Base-by-base conservation (phyloP, 2,329 filamentous ascomycete genomes). In the Hansfordia pulvinata region DNA sequence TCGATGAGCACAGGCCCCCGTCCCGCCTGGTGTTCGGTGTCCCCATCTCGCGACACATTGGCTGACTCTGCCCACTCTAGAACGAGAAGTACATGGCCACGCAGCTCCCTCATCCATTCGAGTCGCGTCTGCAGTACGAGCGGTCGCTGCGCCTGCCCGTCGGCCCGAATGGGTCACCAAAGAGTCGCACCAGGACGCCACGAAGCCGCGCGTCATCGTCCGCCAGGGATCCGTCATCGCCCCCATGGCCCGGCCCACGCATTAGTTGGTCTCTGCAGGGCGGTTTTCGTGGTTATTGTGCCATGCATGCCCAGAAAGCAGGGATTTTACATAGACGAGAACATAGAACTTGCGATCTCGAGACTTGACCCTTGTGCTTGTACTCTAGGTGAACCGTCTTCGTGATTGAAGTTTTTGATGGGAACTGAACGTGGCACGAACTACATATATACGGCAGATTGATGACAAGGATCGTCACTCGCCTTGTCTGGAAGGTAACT, bases 141-240 rank as follows among this genome's bases (percentile, higher is more conserved):
- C 64, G 88, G 26, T 81, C 79, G 36, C 60, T 96, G 31, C 67
- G 88, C 22, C 56, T 94, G 38, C 90, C 90, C 2, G 72, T 96
- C 33, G 90, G 90, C 2, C 83, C 80, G 88, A 98, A 54, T 98
- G 88, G 86, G 75, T 76, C 40, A 96, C 88, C n/a, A 94, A 93
- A 68, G 75, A 84, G 59, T 84, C 80, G 10, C 90, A 90, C 66
- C 86, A 96, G 61, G 73, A 79, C 41, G 71, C 71, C 34, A 93
- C 81, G 32, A 93, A 88, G 67, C 90, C 90, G 31, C 73, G 84
- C 42, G 69, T 96, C 38, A 62, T 96, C 51, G 61, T 93, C 50
- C 94, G 93, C 62, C 82, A 86, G 56, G 90, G 90, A 24, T n/a
- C n/a, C n/a, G 66, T 92, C 38, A 85, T 98, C 52, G 69, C 73